Evolutionary conservation across 1,284 basidiomycete species (phyloP), one percentile per base, ranked within the genome.

Genomic region (Ceratobasidium sp.): DNA sequence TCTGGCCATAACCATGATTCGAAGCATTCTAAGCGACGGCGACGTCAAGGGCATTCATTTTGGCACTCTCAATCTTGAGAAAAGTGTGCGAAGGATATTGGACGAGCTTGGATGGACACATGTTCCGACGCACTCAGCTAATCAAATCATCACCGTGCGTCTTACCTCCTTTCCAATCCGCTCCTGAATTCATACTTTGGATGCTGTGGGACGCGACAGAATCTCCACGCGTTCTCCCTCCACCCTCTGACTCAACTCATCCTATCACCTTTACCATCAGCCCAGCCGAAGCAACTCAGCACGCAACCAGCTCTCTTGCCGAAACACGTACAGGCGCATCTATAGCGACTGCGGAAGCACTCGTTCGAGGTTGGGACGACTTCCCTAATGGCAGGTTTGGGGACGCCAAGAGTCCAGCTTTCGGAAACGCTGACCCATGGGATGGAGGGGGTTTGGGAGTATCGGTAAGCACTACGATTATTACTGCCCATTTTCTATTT

Each of bases 301-400:
- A 71, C 54, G 65, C 67, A 35, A 37, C 75, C 20, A 66, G 68
- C 63, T 31, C 68, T 23, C 56, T 78, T 35, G 51, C 68, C 61
- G 33, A 76, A 37, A 47, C 49, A 11, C 42, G 67, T 33, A 37
- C 68, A 47, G 63, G 51, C 4, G 26, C 53, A 53, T 39, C 49
- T 31, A n/a, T 75, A 45, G 58, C 77, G 26, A 49, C 33, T 96
- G 0, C 97, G 96, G 96, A 90, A 95, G 84, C 95, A 96, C 86
- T 95, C 91, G 26, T 92, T 98, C 80, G 97, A 83, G 94, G 96
- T 82, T 99, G 97, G 97, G 97, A 99, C 84, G 98, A 99, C 85
- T 99, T 97, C 84, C 97, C 97, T 61, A 99, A 99, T 84, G 98
- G 97, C 80, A 94, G 97, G 79, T 99, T 98, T 82, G 98, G 97